phyloP scores from a whole-genome alignment of 2,329 filamentous ascomycete genomes.

The Metarhizium robertsii region DNA sequence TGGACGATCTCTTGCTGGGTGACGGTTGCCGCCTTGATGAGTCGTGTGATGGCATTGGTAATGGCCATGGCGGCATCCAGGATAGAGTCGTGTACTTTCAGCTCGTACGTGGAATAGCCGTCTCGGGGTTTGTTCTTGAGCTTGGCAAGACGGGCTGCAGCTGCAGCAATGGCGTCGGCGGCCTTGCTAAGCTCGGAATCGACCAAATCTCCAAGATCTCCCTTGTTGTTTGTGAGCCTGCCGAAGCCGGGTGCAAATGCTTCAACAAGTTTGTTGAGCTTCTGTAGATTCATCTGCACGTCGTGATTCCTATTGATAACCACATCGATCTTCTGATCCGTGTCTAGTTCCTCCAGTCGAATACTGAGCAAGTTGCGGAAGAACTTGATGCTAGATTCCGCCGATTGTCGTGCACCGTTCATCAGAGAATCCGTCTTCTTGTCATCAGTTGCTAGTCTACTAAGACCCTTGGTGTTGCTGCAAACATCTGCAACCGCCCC shows the following conservation, averaged over 20 bases:
- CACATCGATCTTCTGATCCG: slow-evolving; percentile 88
- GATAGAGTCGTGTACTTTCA: slow-evolving; percentile 92
- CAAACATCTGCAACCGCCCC: slow-evolving; percentile 89
- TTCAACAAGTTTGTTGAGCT: slow-evolving; percentile 87
- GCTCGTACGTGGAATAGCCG: slow-evolving; percentile 89
- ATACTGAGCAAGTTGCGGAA: slow-evolving; percentile 93
- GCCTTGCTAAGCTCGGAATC: slow-evolving; percentile 88
- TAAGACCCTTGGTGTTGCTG: slow-evolving; percentile 92
- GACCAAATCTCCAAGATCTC: slow-evolving; percentile 87
- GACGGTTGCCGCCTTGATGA: slow-evolving; percentile 88
- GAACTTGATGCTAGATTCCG: slow-evolving; percentile 82
- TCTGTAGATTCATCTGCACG: slow-evolving; percentile 87
- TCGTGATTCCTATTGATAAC: slow-evolving; percentile 97
- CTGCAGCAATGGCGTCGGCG: slow-evolving; percentile 89
- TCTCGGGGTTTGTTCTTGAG: slow-evolving; percentile 95
- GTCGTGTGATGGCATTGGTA: slow-evolving; percentile 83
- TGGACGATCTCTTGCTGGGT: slow-evolving; percentile 96
- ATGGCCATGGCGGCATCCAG: slow-evolving; percentile 88
- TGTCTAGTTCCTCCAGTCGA: slow-evolving; percentile 81
- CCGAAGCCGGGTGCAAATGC: slow-evolving; percentile 79
- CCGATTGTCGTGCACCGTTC: slow-evolving; percentile 73
- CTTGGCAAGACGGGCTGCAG: slow-evolving; percentile 79
- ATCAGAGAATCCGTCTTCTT: slow-evolving; percentile 85
- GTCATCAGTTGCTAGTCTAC: slow-evolving; percentile 86
- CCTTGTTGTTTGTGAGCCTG: slow-evolving; percentile 69